These are phyloP conservation scores for Sicyos edulis DNA, from an alignment of 306 rosid genomes.

Conservation along the genomic window DNA sequence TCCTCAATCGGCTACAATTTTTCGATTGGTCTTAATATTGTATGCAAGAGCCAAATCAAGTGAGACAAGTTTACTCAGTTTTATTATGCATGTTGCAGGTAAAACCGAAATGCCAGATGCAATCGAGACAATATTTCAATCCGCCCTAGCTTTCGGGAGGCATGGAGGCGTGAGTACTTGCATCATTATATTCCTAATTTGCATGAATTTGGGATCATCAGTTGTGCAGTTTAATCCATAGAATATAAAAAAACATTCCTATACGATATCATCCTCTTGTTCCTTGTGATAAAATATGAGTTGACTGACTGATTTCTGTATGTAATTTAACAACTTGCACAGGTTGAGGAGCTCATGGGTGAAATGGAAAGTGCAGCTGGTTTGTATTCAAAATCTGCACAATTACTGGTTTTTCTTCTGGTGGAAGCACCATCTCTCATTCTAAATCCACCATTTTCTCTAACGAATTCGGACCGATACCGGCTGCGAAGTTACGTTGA, in stretches of 20 bases:
- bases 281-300: background rate
- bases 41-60: background rate
- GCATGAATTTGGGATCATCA: constrained; percentile 3
- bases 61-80: background rate
- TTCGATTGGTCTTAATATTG: background rate
- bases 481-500: constrained; percentile 77
- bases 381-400: constrained; percentile 66
- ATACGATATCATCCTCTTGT: background rate
- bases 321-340: constrained; percentile 33
- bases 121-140: constrained; percentile 91
- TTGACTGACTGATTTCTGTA: constrained; percentile 11
- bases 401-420: constrained; percentile 62
- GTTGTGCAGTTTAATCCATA: background rate
- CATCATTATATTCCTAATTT: constrained; percentile 13
- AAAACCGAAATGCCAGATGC: constrained; percentile 96
- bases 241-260: background rate
- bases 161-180: constrained; percentile 76
- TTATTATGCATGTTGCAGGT: constrained; percentile 43
- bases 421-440: constrained; percentile 92
- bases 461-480: constrained; percentile 78
- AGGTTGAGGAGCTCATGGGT: constrained; percentile 98
- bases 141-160: constrained; percentile 88
- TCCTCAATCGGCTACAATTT: background rate
- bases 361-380: constrained; percentile 66
- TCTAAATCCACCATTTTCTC: constrained; percentile 82